Base-by-base conservation (phyloP, 2,329 filamentous ascomycete genomes). In the Fusarium torulosum region DNA sequence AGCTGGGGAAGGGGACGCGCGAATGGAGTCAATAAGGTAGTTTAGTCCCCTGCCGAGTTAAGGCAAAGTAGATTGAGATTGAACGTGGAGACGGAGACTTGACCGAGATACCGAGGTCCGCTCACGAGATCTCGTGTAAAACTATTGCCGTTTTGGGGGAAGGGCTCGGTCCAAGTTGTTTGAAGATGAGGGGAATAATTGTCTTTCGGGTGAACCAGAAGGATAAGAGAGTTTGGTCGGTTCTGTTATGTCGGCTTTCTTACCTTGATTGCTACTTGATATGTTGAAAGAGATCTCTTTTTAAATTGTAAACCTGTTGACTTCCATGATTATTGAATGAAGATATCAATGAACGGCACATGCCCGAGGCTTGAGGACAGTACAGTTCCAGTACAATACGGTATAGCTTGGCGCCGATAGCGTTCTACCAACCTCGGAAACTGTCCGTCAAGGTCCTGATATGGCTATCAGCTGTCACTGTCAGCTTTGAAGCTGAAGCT, bases 21-120 rank as follows among this genome's bases (percentile, higher is more conserved):
- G 54, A 57, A 64, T 64, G 44, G 53, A 65, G 58, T 69, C 66
- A 66, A 63, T 50, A 44, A 55, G 35, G 35, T 37, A 19, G 53
- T 55, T 49, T 41, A 54, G 38, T 63, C 35, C 49, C 55, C 29
- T 54, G 27, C 27, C 27, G 27, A 29, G 27, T 29, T 29, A 29
- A 29, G 27, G 27, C 27, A 29, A 29, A 29, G 27, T 29, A 54
- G 31, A 49, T 44, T 42, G 50, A 67, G 64, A 61, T 53, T 54
- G 61, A 47, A 56, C 42, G 64, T 71, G 70, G 72, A 71, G 67
- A 71, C 59, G 71, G 72, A 70, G 59, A 72, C 59, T 57, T 72
- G 72, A 59, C 72, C 71, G 72, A 74, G 57, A 75, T 75, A 70
- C 74, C 74, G 74, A 75, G 73, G 74, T 75, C 70, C 72, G 73